Conservation (phyloP, 306 rosid genomes). For the Clitoria ternatea region DNA sequence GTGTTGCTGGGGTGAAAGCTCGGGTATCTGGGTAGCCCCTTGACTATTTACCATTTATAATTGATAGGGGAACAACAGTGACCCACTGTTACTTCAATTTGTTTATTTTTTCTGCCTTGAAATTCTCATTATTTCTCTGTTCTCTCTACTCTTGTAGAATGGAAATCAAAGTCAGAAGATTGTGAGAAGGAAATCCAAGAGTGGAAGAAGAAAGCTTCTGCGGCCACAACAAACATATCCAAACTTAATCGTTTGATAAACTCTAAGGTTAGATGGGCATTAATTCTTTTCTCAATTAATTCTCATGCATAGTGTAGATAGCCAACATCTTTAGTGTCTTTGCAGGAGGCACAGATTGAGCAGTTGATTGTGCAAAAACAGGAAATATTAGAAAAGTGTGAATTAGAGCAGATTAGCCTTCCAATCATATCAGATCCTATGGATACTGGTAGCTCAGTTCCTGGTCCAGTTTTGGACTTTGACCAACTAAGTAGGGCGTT, state of each 20-base stretch:
- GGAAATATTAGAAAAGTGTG: constrained; percentile 88
- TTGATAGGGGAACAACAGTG: constrained; percentile 8
- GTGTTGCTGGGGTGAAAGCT: constrained; percentile 11
- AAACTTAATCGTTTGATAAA: constrained; percentile 86
- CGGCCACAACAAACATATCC: constrained; percentile 77
- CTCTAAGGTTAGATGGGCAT: constrained; percentile 58
- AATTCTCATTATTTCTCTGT: constrained; percentile 16
- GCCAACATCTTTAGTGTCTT: constrained; percentile 17
- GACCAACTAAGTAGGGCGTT: constrained; percentile 59
- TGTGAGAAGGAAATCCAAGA: constrained; percentile 96
- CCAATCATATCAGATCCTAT: constrained; percentile 75
- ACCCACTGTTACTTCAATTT: constrained; percentile 1
- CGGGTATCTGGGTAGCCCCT: neutral
- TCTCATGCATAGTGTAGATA: constrained; percentile 22
- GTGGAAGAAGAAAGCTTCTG: constrained; percentile 87
- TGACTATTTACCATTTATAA: constrained; percentile 20
- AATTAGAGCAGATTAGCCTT: constrained; percentile 74
- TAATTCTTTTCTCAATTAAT: constrained; percentile 2
- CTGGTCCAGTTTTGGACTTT: constrained; percentile 71
- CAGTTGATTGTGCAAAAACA: constrained; percentile 71
- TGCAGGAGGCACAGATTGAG: constrained; percentile 79
- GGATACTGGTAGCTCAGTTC: constrained; percentile 64
- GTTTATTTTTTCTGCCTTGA: neutral
- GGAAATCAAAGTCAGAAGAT: constrained; percentile 88
- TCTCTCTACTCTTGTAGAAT: constrained; percentile 42